Conservation (phyloP, 78 protist species). For the Polysphondylium violaceum region DNA sequence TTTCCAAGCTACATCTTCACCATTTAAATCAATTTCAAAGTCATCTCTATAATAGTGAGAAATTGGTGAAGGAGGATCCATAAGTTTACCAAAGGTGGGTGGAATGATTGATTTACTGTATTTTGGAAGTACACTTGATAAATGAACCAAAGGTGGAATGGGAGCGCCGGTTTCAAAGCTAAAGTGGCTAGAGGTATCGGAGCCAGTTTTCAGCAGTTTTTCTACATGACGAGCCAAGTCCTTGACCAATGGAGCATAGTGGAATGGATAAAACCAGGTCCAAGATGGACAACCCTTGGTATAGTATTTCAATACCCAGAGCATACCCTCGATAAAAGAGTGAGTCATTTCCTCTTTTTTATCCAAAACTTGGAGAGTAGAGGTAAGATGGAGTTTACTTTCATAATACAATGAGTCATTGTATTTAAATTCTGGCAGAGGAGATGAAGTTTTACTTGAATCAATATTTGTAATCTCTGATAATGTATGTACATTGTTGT, state of each 20-base stretch:
- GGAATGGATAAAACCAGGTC: conserved; percentile 98
- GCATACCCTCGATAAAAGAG: conserved; percentile 90
- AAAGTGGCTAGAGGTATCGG: not conserved
- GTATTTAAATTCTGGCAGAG: conserved; percentile 12
- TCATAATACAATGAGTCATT: conserved; percentile 25
- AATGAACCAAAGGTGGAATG: conserved; percentile 39
- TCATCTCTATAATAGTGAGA: not conserved
- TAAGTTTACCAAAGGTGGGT: not conserved
- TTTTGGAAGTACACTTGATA: conserved; percentile 60
- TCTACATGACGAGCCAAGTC: not conserved
- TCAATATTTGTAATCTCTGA: not conserved
- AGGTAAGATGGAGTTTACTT: not conserved
- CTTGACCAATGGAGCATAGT: conserved; percentile 96
- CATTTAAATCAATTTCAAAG: conserved; percentile 48
- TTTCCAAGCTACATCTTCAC: conserved; percentile 66
- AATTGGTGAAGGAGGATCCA: conserved; percentile 15
- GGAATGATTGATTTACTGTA: conserved; percentile 33
- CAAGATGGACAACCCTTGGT: conserved; percentile 96
- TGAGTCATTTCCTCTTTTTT: conserved; percentile 5
- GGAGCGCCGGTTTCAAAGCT: conserved; percentile 23
- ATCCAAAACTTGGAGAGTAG: not conserved
- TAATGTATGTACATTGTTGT: not conserved
- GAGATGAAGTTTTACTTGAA: not conserved
- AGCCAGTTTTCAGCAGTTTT: not conserved
- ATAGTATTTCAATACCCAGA: conserved; percentile 98